Evolutionary conservation across 495 filamentous ascomycete species (phyloP).

Genomic region (Bombardia bombarda): DNA sequence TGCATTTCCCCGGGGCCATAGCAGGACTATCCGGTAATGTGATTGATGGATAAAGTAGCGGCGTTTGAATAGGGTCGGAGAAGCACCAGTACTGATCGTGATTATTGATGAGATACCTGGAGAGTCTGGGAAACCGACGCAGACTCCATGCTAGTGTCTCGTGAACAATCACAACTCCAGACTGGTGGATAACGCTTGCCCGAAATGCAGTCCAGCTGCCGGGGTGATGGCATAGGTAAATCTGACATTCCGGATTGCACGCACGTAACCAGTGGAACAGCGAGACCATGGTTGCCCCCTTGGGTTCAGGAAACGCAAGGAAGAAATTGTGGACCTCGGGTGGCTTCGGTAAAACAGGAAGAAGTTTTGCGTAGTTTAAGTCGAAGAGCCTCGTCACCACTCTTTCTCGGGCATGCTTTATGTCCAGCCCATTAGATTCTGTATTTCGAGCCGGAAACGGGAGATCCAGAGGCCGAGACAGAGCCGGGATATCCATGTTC

Average conservation of each 20-base stretch:
- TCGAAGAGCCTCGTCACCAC: conserved; percentile 19
- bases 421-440: neutral
- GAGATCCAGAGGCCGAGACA: conserved; percentile 11
- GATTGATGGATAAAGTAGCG: conserved; percentile 18
- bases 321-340: conserved; percentile 15
- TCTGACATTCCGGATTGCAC: conserved; percentile 17
- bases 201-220: conserved; percentile 24
- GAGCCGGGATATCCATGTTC: conserved; percentile 6
- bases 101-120: conserved; percentile 4
- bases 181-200: neutral
- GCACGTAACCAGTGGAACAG: conserved; percentile 22
- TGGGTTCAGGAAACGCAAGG: conserved; percentile 19
- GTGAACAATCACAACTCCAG: conserved; percentile 29
- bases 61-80: conserved; percentile 14
- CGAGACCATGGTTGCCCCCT: neutral
- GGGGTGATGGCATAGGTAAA: conserved; percentile 12
- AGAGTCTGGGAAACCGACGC: conserved; percentile 19
- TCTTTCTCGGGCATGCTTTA: conserved; percentile 1
- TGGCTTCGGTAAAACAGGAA: conserved; percentile 7
- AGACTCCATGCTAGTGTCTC: conserved; percentile 21
- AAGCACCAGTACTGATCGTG: conserved; percentile 26
- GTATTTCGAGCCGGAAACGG: neutral
- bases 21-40: neutral
- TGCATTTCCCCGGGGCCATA: conserved; percentile 16
- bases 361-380: conserved; percentile 18